Base-by-base conservation (phyloP, 257 asterid species). In the Solanum etuberosum region DNA sequence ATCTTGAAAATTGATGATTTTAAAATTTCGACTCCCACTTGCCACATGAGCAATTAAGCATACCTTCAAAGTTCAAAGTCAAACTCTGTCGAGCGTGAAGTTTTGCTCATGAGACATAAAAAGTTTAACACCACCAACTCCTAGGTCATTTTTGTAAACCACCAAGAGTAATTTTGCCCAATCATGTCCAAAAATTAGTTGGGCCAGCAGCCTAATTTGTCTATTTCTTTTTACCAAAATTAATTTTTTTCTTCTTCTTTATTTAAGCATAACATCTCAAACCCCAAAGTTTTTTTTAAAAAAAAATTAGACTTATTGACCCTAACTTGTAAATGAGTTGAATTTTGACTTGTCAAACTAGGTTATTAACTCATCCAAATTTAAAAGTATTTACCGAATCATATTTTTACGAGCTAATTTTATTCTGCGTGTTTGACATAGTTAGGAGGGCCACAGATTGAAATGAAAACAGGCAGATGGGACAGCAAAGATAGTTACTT, bases 401-500 rank as follows among this genome's bases (percentile, higher is more conserved):
- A 16, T 70, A 70, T 31, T 70, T 70, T 70, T 4, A 70, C 11
- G 0, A 32, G 25, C 14, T 70, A 31, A 70, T n/a, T 77, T 25
- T 42, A 42, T 1, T 46, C 0, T 9, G 0, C 32, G 1, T 18
- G 23, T 37, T 73, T 74, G 34, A 54, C 15, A 43, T 78, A 95
- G 99, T 91, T 95, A 77, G 93, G 94, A 74, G 98, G 98, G 86
- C 98, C 98, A 9, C 38, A n/a, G 0, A 68, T 94, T 46, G 91
- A 87, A 40, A 92, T 96, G 93, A 96, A 94, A 90, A 93, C 96
- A 0, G 99, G 99, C 8, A 85, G 99, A n/a, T 91, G 14, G 84
- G 99, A 96, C 63, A 92, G 98, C 93, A 92, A 86, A 32, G 61
- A 59, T 38, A 94, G 97, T 9, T 77, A 92, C 37, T 80, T 83